Base-by-base conservation (phyloP, 345 rosid species). In the Brassica cretica region DNA sequence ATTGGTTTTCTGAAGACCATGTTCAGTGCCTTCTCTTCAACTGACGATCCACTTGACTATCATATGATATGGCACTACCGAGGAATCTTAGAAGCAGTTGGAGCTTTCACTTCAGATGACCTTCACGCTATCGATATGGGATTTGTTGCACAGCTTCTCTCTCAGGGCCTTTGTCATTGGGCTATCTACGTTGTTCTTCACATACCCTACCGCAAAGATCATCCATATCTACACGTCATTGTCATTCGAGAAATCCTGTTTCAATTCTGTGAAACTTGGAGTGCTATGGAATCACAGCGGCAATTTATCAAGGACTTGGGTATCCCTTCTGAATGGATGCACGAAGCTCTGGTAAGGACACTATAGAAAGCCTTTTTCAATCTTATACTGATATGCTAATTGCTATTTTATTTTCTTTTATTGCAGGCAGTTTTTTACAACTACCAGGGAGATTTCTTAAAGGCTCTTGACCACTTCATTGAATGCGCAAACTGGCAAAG, bases 1-100 rank as follows among this genome's bases (percentile, higher is more conserved):
- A 68, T 83, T 83, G 81, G 86, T 74, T 85, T 82, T 68, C 69
- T 89, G 80, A 93, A 91, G 86, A 86, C 87, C 33, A 95, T 93
- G 99, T 86, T 93, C 76, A 95, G 97, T 84, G 87, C 92, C 81
- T 87, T 84, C 79, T 89, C 97, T 73, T 95, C 98, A 59, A 93
- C 97, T 44, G 65, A 89, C 70, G 97, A 95, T 87, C 97, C 98
- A 66, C 98, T 95, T 68, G 99, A 95, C 88, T 86, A 87, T 84
- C 99, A 93, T 85, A 95, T 95, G 99, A 91, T 91, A 79, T 95
- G 98, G 98, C 98, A 93, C 88, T 89, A 93, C 74, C 85, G 96
- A 68, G 93, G 85, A 56, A 86, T 90, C 63, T 73, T 95, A 79
- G 88, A 89, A 85, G 94, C 98, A 66, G 88, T 84, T 61, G 99